Evolutionary conservation across 345 rosid species (phyloP), one percentile per base, ranked within the genome.

Genomic region (Anastatica hierochuntica): DNA sequence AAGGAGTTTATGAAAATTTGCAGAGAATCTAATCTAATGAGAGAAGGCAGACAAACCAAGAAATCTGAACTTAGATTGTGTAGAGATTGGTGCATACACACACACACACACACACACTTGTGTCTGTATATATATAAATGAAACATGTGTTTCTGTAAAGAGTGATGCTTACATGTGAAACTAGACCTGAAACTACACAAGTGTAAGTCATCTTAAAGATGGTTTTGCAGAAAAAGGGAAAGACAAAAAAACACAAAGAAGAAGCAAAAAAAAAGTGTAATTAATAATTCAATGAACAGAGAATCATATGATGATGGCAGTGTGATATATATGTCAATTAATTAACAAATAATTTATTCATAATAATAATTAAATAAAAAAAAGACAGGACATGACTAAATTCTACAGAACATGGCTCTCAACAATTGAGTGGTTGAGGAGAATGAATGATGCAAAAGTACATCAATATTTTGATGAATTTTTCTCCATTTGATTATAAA

Each of bases 341-440:
- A 38, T 63, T 53, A 62, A 43, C 30, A 63, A 46, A 16, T 29
- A 18, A 63, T 27, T 37, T 29, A 16, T 20, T 45, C 2, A 29
- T 29, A 29, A 8, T 29, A 8, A 40, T 44, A 44, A n/a, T 27
- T 62, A 12, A 15, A 23, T 18, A 9, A 8, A 53, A 10, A 26
- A 46, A 16, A 51, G 46, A 39, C 15, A 54, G 37, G 20, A 15
- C 29, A 52, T 34, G 53, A 8, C 42, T 53, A 35, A 19, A 18
- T 39, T 48, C 51, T 64, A 29, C 50, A 48, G 69, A 64, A 49
- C 40, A 49, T 56, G 69, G 58, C 41, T 34, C 30, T 49, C 43
- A 20, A 14, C 16, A 48, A 56, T n/a, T 49, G 51, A 47, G 69
- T 64, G 45, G 39, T 56, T 64, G 21, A 21, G n/a, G n/a, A 55